Percentiles rank a stretch among this genome's conserved stretches.
These are phyloP conservation scores for Nemophila menziesii DNA, from an alignment of 257 asterid genomes.

Conservation along the genomic window DNA sequence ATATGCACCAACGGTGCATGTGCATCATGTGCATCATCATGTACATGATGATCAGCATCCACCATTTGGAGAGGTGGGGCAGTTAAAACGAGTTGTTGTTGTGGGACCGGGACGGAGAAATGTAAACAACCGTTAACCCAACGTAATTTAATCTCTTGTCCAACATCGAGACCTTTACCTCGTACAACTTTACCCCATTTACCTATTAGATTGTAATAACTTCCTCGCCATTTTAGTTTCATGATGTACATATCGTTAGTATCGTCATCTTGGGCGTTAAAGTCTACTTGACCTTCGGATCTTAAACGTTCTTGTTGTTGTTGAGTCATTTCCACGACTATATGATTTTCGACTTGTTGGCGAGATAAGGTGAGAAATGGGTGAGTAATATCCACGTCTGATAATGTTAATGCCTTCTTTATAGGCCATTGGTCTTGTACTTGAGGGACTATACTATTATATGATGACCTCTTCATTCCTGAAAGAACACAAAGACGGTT, in stretches of 20 bases:
- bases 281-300: slow-evolving; percentile 46
- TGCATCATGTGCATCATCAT: too few species aligned
- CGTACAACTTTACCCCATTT: slow-evolving; percentile 76
- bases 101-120: slow-evolving; percentile 73
- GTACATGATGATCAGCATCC: too few species aligned
- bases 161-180: slow-evolving; percentile 64
- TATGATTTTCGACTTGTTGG: slow-evolving; percentile 64
- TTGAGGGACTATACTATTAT: slow-evolving; percentile 26
- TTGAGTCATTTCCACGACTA: slow-evolving; percentile 47
- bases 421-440: slow-evolving; percentile 63
- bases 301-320: slow-evolving; percentile 53
- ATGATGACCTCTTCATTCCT: slow-evolving; percentile 52
- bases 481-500: not conserved
- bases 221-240: slow-evolving; percentile 77
- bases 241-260: slow-evolving; percentile 47
- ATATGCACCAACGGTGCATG: slow-evolving; percentile 19
- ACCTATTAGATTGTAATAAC: slow-evolving; percentile 65
- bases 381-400: slow-evolving; percentile 74
- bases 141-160: slow-evolving; percentile 60
- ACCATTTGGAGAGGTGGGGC: slow-evolving; percentile 37
- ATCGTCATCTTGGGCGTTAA: slow-evolving; percentile 66
- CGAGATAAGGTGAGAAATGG: slow-evolving; percentile 70
- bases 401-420: slow-evolving; percentile 53
- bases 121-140: slow-evolving; percentile 66
- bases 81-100: slow-evolving; percentile 43